Conservation (phyloP, 83 land plant species). For the Isoetes engelmannii region DNA sequence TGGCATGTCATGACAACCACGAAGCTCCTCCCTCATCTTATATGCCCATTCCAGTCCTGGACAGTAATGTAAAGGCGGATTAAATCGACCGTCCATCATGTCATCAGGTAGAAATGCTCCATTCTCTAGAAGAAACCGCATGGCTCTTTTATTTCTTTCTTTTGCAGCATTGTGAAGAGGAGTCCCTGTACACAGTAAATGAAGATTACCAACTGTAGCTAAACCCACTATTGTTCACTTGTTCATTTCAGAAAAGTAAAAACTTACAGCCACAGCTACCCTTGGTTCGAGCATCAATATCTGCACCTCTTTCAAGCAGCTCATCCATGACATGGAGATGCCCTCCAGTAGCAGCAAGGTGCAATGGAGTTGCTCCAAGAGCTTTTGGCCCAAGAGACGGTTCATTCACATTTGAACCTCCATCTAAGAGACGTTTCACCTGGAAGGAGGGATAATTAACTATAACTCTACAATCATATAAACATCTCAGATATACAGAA, state of each 20-base stretch:
- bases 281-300: constrained; percentile 92
- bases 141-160: constrained; percentile 64
- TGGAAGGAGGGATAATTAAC: constrained; percentile 5
- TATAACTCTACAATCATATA: background rate
- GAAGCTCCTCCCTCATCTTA: constrained; percentile 41
- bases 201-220: background rate
- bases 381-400: constrained; percentile 77
- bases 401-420: constrained; percentile 79
- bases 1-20: background rate
- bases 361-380: constrained; percentile 79
- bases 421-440: constrained; percentile 75
- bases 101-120: constrained; percentile 88
- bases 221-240: background rate
- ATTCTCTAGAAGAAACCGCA: constrained; percentile 77
- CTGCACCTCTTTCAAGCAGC: constrained; percentile 82
- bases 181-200: constrained; percentile 55
- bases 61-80: constrained; percentile 93
- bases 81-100: constrained; percentile 73
- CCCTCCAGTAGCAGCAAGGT: constrained; percentile 94
- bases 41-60: constrained; percentile 91
- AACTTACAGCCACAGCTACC: constrained; percentile 94
- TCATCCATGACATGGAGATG: constrained; percentile 85
- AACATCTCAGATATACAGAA: background rate
- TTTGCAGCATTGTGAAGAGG: constrained; percentile 94
- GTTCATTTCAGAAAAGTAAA: constrained; percentile 6